Evolutionary conservation across 1,284 basidiomycete genomes (phyloP).

Genomic region (Puccinia brachypodii): DNA sequence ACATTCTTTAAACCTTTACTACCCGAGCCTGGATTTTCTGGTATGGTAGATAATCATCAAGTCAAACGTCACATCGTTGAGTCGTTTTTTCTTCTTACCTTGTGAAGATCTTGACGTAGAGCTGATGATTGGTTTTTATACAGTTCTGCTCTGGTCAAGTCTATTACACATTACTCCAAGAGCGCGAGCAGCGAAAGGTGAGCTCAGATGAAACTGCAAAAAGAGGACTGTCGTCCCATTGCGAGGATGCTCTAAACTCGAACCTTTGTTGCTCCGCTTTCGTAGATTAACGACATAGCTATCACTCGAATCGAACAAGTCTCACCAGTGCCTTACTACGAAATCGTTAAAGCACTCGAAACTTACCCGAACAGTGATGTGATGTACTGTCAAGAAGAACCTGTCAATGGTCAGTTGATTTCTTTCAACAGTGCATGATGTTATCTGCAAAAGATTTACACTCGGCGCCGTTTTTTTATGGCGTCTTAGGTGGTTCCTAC

Average conservation of each 20-base stretch:
- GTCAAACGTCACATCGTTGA: conserved; percentile 82
- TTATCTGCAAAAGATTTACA: conserved; percentile 47
- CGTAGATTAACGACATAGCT: conserved; percentile 76
- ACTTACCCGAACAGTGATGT: conserved; percentile 91
- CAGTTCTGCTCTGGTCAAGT: conserved; percentile 70
- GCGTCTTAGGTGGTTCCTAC: conserved; percentile 74
- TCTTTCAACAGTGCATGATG: background rate
- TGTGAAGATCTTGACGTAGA: background rate
- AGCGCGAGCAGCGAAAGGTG: conserved; percentile 75
- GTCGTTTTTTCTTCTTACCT: conserved; percentile 19
- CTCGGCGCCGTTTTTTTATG: conserved; percentile 50
- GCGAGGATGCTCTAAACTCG: background rate
- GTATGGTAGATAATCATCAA: conserved; percentile 75
- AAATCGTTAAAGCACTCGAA: conserved; percentile 63
- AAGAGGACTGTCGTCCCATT: background rate
- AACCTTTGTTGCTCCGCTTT: background rate
- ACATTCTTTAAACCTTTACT: conserved; percentile 90
- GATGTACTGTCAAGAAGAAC: conserved; percentile 77
- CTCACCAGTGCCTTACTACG: conserved; percentile 92
- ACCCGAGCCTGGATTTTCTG: conserved; percentile 73
- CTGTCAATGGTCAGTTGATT: conserved; percentile 9
- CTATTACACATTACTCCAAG: conserved; percentile 82
- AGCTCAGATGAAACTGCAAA: background rate
- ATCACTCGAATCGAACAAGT: conserved; percentile 94
- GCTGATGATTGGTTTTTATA: background rate